phyloP scores from a whole-genome alignment of 2,329 filamentous ascomycete genomes.

The Sporothrix globosa region DNA sequence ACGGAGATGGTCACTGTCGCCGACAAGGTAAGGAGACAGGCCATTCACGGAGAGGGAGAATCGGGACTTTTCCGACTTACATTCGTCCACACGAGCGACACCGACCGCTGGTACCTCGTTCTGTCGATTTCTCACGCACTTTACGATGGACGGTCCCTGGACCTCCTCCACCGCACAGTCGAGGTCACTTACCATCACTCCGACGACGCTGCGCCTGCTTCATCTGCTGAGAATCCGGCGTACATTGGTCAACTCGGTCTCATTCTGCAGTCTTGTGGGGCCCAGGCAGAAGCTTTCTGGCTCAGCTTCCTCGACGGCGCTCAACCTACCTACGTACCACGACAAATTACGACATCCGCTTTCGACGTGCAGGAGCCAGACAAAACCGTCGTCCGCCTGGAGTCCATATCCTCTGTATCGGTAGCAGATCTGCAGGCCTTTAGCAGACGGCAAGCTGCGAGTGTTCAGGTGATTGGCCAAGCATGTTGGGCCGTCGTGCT shows the following conservation, averaged over 20 bases:
- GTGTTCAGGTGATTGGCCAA: constrained; percentile 75
- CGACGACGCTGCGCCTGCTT: constrained; percentile 35
- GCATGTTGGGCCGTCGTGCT: constrained; percentile 75
- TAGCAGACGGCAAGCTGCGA: constrained; percentile 69
- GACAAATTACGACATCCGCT: constrained; percentile 10
- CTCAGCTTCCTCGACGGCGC: constrained; percentile 63
- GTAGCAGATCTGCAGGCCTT: constrained; percentile 55
- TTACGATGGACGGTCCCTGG: constrained; percentile 86
- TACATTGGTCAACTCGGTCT: constrained; percentile 49
- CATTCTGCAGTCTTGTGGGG: constrained; percentile 51
- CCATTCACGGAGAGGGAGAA: constrained; percentile 45
- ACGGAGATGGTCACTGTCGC: constrained; percentile 47
- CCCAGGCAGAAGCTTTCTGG: constrained; percentile 68
- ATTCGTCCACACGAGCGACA: constrained; percentile 44
- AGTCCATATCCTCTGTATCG: constrained; percentile 51
- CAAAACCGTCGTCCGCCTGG: constrained; percentile 45
- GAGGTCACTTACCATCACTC: constrained; percentile 62
- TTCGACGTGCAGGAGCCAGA: constrained; percentile 10
- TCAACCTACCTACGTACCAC: constrained; percentile 41
- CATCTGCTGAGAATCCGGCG: neutral
- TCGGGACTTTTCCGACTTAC: constrained; percentile 55
- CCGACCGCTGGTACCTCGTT: constrained; percentile 50
- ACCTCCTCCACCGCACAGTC: constrained; percentile 72
- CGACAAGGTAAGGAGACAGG: constrained; percentile 45
- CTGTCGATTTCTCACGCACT: constrained; percentile 83